Evolutionary conservation across 2,329 filamentous ascomycete genomes (phyloP).

Genomic region (Microdochium bolleyi): DNA sequence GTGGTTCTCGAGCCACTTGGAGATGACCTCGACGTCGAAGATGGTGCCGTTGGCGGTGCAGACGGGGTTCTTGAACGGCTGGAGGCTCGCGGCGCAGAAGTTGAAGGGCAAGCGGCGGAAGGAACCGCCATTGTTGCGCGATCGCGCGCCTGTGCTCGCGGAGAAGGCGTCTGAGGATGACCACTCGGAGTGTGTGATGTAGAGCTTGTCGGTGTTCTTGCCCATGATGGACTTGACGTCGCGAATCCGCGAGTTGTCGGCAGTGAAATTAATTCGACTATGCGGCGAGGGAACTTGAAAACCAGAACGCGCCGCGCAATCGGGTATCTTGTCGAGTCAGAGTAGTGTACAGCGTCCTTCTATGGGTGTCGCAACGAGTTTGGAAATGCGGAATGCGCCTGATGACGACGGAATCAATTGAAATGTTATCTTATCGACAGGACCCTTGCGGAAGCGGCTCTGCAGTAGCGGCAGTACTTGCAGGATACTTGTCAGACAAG

Average conservation of each 20-base stretch:
- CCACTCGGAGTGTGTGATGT: constrained; percentile 97
- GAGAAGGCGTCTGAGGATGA: constrained; percentile 83
- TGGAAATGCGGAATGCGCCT: background rate
- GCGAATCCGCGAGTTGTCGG: too few relatives aligned
- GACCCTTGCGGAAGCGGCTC: background rate
- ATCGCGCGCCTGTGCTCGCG: constrained; percentile 62
- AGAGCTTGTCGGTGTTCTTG: constrained; percentile 49
- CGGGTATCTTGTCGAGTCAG: too few relatives aligned
- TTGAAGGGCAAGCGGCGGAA: constrained; percentile 95
- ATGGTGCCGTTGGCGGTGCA: constrained; percentile 83
- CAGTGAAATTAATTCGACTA: too few relatives aligned
- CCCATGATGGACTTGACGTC: constrained; percentile 25
- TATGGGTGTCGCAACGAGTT: background rate
- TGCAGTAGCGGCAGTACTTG: background rate
- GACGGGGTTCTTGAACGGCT: constrained; percentile 91
- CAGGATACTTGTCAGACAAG: background rate
- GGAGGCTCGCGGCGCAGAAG: constrained; percentile 92
- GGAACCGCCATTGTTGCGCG: constrained; percentile 46
- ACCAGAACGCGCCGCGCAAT: too few relatives aligned
- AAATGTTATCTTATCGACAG: background rate
- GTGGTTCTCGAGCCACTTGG: constrained; percentile 90
- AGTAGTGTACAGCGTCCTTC: too few relatives aligned
- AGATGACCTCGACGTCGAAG: constrained; percentile 91
- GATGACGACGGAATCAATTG: background rate
- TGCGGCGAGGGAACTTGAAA: too few relatives aligned